A percentile compares a stretch with the other conserved stretches of the same genome.
Evolutionary conservation across 2,329 filamentous ascomycete genomes (phyloP).

Genomic region (Lachnellula occidentalis): DNA sequence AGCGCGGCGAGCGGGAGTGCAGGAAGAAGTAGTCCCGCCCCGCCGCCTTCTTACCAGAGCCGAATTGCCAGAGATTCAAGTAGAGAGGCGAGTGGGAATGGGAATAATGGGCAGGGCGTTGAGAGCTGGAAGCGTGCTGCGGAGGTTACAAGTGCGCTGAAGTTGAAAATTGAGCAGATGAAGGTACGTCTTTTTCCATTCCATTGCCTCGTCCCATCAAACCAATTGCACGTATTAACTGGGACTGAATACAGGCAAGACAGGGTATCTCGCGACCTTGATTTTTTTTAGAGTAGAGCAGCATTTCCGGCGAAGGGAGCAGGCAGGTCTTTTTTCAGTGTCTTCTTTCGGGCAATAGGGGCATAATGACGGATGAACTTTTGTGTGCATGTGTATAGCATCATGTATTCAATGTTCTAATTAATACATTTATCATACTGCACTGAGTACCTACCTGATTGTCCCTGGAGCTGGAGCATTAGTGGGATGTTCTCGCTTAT

Average conservation of each 20-base stretch:
- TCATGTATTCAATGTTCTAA: no score
- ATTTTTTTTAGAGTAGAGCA: background rate
- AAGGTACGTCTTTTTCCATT: conserved; percentile 50
- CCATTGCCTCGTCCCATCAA: background rate
- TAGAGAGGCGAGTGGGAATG: conserved; percentile 14
- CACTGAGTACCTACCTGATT: no score
- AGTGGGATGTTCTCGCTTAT: no score
- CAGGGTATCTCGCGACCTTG: conserved; percentile 45
- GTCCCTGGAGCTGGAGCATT: no score
- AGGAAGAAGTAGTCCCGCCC: conserved; percentile 29
- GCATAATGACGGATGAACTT: background rate
- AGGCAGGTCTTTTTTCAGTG: background rate
- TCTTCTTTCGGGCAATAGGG: no score
- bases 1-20: conserved; percentile 29
- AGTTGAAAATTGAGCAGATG: conserved; percentile 98
- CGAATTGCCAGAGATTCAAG: conserved; percentile 30
- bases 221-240: conserved; percentile 3
- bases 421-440: no score
- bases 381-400: no score
- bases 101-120: conserved; percentile 48
- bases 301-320: background rate
- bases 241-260: conserved; percentile 36
- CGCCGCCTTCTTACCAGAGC: conserved; percentile 11
- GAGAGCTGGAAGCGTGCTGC: conserved; percentile 98
- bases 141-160: conserved; percentile 95